Conservation (phyloP, 2,329 filamentous ascomycete species). For the Phaeosphaeriaceae sp. region DNA sequence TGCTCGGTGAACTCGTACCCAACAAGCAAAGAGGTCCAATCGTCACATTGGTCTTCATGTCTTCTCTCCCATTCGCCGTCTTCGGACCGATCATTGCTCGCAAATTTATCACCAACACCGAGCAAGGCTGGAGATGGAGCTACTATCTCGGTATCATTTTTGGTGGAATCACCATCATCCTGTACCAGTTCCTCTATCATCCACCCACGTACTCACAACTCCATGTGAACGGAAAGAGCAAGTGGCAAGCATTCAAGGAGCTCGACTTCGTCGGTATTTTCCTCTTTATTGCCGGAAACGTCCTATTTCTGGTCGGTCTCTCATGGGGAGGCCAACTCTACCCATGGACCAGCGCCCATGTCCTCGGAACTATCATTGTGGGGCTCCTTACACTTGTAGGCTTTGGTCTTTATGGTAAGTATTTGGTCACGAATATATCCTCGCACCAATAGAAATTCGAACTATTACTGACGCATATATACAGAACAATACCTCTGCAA, state of each 20-base stretch:
- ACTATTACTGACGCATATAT: not conserved
- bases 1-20: conserved; percentile 47
- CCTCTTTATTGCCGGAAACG: conserved; percentile 52
- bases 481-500: conserved; percentile 21
- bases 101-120: conserved; percentile 48
- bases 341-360: conserved; percentile 13
- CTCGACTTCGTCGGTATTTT: conserved; percentile 57
- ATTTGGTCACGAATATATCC: not conserved
- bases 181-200: conserved; percentile 58
- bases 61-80: conserved; percentile 27
- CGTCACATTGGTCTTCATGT: conserved; percentile 39
- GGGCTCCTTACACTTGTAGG: conserved; percentile 23
- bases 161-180: conserved; percentile 48
- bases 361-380: conserved; percentile 18
- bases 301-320: conserved; percentile 54
- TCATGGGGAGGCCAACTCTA: conserved; percentile 50
- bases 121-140: conserved; percentile 50
- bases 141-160: conserved; percentile 60
- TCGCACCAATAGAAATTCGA: not conserved
- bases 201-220: conserved; percentile 53
- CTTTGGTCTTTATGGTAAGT: conserved; percentile 28
- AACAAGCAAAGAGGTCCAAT: conserved; percentile 37
- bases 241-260: conserved; percentile 26
- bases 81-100: conserved; percentile 60
- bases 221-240: conserved; percentile 34